These are phyloP conservation scores for Mucor saturninus DNA, from an alignment of 371 early-diverging fungal genomes.

Conservation along the genomic window DNA sequence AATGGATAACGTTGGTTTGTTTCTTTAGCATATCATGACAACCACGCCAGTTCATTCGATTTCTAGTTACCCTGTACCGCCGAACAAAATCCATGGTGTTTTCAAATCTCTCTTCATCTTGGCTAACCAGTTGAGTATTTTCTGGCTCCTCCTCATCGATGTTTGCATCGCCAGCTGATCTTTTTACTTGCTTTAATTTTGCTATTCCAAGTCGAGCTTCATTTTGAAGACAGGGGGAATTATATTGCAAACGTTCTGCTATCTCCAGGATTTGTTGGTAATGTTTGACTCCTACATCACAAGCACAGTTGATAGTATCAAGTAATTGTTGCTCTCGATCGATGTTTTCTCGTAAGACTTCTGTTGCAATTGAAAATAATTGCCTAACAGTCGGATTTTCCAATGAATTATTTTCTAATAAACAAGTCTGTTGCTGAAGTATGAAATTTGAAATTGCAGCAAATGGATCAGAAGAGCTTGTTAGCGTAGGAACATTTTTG, in stretches of 20 bases:
- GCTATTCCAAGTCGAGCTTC: conserved; percentile 20
- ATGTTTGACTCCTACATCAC: conserved; percentile 23
- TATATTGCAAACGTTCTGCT: conserved; percentile 20
- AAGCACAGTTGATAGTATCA: conserved; percentile 19
- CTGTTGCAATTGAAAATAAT: conserved; percentile 12
- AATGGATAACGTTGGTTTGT: conserved; percentile 21
- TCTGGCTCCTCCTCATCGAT: conserved; percentile 19
- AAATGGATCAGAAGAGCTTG: too few relatives aligned
- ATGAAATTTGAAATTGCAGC: too few relatives aligned
- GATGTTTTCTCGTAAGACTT: conserved; percentile 17
- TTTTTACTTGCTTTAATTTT: conserved; percentile 18
- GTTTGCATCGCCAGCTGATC: conserved; percentile 13
- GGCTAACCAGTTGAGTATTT: conserved; percentile 18
- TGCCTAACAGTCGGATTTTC: conserved; percentile 16
- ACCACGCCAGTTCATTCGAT: conserved; percentile 22
- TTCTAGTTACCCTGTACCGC: conserved; percentile 20
- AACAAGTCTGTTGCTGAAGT: conserved; percentile 17
- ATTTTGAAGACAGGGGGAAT: conserved; percentile 18
- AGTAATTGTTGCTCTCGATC: conserved; percentile 20
- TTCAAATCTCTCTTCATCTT: conserved; percentile 22
- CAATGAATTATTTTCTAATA: conserved; percentile 15
- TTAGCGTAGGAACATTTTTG: too few relatives aligned
- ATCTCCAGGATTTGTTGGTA: conserved; percentile 14
- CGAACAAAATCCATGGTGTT: conserved; percentile 21
- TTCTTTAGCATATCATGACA: conserved; percentile 18